Evolutionary conservation across 805 yeast genomes (phyloP).

Genomic region (Middelhovenomyces tepae): DNA sequence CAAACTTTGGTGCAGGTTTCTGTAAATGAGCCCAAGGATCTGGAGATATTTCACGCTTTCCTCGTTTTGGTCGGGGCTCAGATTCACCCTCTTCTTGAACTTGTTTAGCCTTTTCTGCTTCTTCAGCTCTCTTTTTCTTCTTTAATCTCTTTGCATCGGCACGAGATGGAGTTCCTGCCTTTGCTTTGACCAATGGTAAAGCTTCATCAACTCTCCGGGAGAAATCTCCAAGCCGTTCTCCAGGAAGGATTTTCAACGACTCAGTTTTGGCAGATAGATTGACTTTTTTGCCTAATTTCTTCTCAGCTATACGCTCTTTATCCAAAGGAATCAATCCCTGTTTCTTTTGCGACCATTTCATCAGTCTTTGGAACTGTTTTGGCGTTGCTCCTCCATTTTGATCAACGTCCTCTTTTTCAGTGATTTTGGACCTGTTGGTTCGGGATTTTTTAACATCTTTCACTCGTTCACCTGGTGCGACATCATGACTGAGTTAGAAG

Average conservation of each 20-base stretch:
- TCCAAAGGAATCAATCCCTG: background rate
- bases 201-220: conserved; percentile 33
- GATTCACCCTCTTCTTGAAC: conserved; percentile 20
- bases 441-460: conserved; percentile 8
- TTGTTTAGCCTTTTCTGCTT: conserved; percentile 13
- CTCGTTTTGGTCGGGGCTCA: conserved; percentile 10
- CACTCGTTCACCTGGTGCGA: background rate
- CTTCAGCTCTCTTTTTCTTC: conserved; percentile 20
- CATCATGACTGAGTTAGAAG: conserved; percentile 1
- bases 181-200: conserved; percentile 30
- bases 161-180: conserved; percentile 24
- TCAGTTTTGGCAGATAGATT: conserved; percentile 6
- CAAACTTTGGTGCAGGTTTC: conserved; percentile 30
- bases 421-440: conserved; percentile 11
- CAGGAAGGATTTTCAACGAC: conserved; percentile 23
- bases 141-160: conserved; percentile 22
- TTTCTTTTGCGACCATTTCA: conserved; percentile 18
- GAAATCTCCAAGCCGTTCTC: conserved; percentile 33
- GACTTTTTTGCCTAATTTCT: conserved; percentile 7
- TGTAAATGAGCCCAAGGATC: conserved; percentile 34
- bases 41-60: conserved; percentile 29
- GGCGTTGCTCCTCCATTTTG: conserved; percentile 28
- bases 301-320: conserved; percentile 3
- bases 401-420: conserved; percentile 10
- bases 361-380: conserved; percentile 23